Conservation (phyloP, 2,329 filamentous ascomycete genomes). For the Dryadomyces sulphureus region DNA sequence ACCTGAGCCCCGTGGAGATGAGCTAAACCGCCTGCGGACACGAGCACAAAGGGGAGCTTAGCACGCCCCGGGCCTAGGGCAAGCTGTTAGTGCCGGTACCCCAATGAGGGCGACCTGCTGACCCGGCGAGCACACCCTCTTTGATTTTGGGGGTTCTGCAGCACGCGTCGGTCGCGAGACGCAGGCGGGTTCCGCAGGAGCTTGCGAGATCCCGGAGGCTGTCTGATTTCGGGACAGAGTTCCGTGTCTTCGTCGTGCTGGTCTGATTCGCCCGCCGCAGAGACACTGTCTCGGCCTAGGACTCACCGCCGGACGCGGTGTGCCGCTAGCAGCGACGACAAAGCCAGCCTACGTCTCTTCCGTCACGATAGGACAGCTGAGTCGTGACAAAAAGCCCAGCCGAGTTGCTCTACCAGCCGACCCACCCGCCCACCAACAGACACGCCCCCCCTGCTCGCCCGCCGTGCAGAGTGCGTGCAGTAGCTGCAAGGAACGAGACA, state of each 20-base stretch:
- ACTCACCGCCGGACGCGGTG: not conserved
- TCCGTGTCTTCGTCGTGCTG: no score
- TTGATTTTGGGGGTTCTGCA: not conserved
- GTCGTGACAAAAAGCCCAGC: not conserved
- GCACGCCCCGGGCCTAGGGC: no score
- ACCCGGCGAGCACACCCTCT: not conserved
- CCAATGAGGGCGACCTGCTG: not conserved
- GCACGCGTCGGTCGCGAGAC: no score
- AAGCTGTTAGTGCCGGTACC: no score
- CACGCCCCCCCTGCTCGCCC: not conserved
- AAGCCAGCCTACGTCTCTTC: not conserved
- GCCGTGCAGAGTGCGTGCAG: not conserved
- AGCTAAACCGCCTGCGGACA: no score
- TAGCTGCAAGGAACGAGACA: not conserved
- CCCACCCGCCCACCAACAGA: not conserved
- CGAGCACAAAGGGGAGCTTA: no score
- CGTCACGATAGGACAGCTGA: not conserved
- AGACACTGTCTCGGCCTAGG: not conserved
- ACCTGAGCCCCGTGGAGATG: no score
- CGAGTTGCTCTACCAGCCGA: constrained; percentile 1
- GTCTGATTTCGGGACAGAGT: no score
- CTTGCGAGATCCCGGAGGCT: no score
- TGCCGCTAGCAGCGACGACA: not conserved
- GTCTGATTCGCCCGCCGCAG: not conserved
- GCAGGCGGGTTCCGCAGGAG: no score